Conservation (phyloP, 257 asterid species). For the Petunia secreta region DNA sequence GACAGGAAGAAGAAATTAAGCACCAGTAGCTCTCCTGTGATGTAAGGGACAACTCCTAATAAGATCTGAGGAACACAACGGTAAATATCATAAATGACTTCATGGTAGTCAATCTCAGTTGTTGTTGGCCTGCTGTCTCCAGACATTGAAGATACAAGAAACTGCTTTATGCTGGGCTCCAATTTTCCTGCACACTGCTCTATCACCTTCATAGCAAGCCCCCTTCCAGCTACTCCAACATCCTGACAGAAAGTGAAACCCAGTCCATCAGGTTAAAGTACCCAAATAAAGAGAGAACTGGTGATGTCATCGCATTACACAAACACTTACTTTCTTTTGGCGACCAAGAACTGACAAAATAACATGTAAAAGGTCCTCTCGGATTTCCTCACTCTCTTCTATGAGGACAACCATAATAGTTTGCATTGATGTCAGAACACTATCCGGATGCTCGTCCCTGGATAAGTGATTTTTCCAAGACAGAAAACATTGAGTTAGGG, state of each 20-base stretch:
- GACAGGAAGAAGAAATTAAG: conserved; percentile 36
- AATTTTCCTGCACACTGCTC: conserved; percentile 77
- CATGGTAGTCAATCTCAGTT: conserved; percentile 65
- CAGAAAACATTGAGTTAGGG: conserved; percentile 3
- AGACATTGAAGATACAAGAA: conserved; percentile 86
- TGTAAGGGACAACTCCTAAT: conserved; percentile 88
- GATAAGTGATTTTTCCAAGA: conserved; percentile 31
- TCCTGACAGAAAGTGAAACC: conserved; percentile 51
- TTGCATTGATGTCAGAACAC: conserved; percentile 87
- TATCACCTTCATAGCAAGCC: conserved; percentile 84
- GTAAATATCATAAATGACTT: conserved; percentile 76
- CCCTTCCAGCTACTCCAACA: conserved; percentile 68
- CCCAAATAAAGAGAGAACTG: background rate
- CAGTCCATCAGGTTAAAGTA: conserved; percentile 21
- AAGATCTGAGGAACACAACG: conserved; percentile 81
- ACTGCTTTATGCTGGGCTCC: conserved; percentile 83
- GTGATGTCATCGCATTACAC: background rate
- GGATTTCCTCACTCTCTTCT: conserved; percentile 94
- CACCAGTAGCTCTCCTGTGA: conserved; percentile 99
- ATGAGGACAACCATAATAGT: conserved; percentile 85
- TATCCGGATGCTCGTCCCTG: conserved; percentile 82
- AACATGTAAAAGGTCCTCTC: conserved; percentile 68
- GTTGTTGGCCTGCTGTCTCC: conserved; percentile 69
- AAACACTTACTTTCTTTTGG: conserved; percentile 59
- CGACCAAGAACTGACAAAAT: conserved; percentile 80